Conservation (phyloP, 768 basidiomycete genomes). For the Rubroboletus satanas region DNA sequence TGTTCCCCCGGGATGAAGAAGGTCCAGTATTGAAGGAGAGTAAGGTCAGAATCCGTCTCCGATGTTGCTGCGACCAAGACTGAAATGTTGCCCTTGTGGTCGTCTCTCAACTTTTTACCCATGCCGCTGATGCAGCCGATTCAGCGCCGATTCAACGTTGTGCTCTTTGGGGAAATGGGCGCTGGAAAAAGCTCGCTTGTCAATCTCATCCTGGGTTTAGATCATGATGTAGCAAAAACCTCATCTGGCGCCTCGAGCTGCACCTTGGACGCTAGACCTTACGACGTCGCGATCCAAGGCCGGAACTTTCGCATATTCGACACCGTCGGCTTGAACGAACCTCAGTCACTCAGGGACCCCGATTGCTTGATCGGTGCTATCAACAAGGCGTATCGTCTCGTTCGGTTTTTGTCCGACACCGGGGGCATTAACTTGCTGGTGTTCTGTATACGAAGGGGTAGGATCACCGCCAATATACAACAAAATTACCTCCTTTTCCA, state of each 20-base stretch:
- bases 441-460: slow-evolving; percentile 35
- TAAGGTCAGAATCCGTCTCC: slow-evolving; percentile 9
- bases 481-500: slow-evolving; percentile 33
- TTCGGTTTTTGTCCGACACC: slow-evolving; percentile 27
- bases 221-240: slow-evolving; percentile 22
- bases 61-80: neutral
- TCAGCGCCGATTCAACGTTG: slow-evolving; percentile 19
- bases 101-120: neutral
- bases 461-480: slow-evolving; percentile 27
- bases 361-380: slow-evolving; percentile 28
- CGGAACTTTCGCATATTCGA: slow-evolving; percentile 31
- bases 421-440: slow-evolving; percentile 41
- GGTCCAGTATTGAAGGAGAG: neutral
- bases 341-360: slow-evolving; percentile 23
- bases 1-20: neutral
- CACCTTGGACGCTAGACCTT: slow-evolving; percentile 31
- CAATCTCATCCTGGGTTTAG: slow-evolving; percentile 35
- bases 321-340: slow-evolving; percentile 33
- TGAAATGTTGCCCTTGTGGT: slow-evolving; percentile 7
- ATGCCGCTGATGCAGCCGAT: slow-evolving; percentile 4
- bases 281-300: slow-evolving; percentile 20
- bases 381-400: slow-evolving; percentile 33
- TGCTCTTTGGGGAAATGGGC: slow-evolving; percentile 31
- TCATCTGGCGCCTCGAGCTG: slow-evolving; percentile 33
- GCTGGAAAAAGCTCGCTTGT: slow-evolving; percentile 41